Base-by-base conservation (phyloP, 1,284 basidiomycete genomes). In the Chalciporus sp. region DNA sequence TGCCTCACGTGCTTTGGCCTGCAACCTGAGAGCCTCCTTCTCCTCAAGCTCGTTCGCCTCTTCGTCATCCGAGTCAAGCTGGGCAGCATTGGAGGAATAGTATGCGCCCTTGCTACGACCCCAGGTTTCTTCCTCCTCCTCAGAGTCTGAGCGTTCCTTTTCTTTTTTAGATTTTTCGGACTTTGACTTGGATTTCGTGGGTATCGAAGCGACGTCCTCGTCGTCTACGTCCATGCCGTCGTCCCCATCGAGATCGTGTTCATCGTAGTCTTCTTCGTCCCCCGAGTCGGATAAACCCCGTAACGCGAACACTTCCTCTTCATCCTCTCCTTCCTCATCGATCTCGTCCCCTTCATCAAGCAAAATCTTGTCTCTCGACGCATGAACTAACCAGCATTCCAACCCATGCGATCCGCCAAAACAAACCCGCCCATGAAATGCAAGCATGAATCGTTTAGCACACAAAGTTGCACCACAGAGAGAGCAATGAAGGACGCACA, bases 41-140 rank as follows among this genome's bases (percentile, higher is more conserved):
- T 94, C 90, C 66, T 97, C 94, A 55, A 96, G 76, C 64, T 92
- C 89, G 64, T 88, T 82, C 37, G 85, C 90, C 68, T 94, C 91
- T 58, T 94, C 92, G 57, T 92, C 90, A 61, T 92, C 91, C 40
- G 90, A 90, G 47, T 92, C 90, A 31, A 91, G 72, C 51, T 90
- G 77, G 19, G 81, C 84, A 33, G 89, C 91, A 67, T 94, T 93
- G 26, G 89, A 91, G 2, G 92, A 83, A 71, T 95, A 95, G 71
- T 95, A 95, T 19, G 85, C 86, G 27, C 84, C 78, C 68, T 87
- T 88, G 59, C 81, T 83, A 57, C 76, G 76, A 3, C 94, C 94
- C 94, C 94, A 95, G 1, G 81, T 82, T 70, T 91, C 89, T 56
- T 82, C 81, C 9, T 90, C 81, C 9, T 90, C 88, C 28, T 83